Evolutionary conservation across 2,329 filamentous ascomycete genomes (phyloP), one percentile per base, ranked within the genome.

Genomic region (Madurella fahalii): DNA sequence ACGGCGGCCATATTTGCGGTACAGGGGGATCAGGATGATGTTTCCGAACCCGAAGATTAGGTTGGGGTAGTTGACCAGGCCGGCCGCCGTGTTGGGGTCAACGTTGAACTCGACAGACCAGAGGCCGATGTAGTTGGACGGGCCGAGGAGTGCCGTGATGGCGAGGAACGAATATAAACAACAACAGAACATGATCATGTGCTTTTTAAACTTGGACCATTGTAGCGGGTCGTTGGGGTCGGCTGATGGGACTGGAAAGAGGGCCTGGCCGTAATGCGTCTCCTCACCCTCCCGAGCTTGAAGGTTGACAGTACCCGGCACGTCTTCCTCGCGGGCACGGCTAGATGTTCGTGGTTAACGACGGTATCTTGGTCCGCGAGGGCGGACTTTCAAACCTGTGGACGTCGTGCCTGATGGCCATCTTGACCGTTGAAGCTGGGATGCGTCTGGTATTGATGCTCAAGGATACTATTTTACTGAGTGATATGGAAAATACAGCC

Each of bases 31-130:
- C 2, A 84, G 71, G 2, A 84, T 40, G 17, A 84, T 69, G 0
- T 56, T 67, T 67, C 77, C 78, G 56, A 83, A 81, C 0, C 82
- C 82, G 66, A 81, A 84, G 4, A 78, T 77, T 17, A 84, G 71
- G 64, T 84, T 84, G 0, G 81, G 77, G 63, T 84, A 85, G 11
- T 79, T 82, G 53, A 84, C 74, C 34, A 84, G 66, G 8, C 77
- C 77, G 0, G 80, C 82, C 0, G 82, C 80, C 9, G 68, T 73
- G 7, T 74, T 76, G 2, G 75, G 71, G 3, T 74, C 72, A 44
- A 84, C 74, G 3, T 67, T 65, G 63, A 84, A 84, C 42, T 77
- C 68, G 51, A 78, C 69, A 0, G 78, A 68, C 62, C 75, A 84
- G 39, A 82, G 74, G 5, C 69, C 70, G 57, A 85, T 79, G 67